Evolutionary conservation across 768 basidiomycete genomes (phyloP), one percentile per base, ranked within the genome.

Genomic region (Russula sp.): DNA sequence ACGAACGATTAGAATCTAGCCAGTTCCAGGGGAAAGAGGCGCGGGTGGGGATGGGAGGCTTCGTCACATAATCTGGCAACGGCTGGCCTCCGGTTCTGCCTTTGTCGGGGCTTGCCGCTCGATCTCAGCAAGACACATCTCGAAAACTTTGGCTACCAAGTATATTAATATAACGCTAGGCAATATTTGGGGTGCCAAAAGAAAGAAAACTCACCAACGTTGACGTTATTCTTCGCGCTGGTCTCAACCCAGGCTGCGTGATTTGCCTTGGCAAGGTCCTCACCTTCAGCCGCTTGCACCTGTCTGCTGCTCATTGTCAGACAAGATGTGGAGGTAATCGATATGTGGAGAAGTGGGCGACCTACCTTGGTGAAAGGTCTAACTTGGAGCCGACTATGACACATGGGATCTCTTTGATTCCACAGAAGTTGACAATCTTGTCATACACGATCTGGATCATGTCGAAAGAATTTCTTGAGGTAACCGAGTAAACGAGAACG

Each of bases 401-500:
- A 73, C 93, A 93, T 16, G 95, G 93, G 60, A 98, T 87, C 65
- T 86, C 85, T 58, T 83, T 83, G 56, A 85, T 79, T 59, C 93
- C 93, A 65, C 87, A 87, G 70, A 90, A 95, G 73, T 90, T 83
- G 68, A 90, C 74, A 66, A 98, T 91, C 81, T 95, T 96, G 81
- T 97, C 89, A 70, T 96, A 88, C 53, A 97, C 83, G 70, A 91
- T 86, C 71, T 88, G 84, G 67, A 98, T 82, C 92, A 98, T 97
- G 68, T 98, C 88, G 78, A 97, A 98, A 9, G 91, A 93, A 69
- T 86, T 85, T 61, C 87, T 79, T 20, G 89, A 91, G 5, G 91
- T 82, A 74, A 98, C 93, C 3, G 91, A 91, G 77, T 98, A 99
- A 48, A 98, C 95, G 69, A 99, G 85, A 70, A 99, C 83, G 73